Conservation (phyloP, 257 asterid species). For the Primulina eburnea region DNA sequence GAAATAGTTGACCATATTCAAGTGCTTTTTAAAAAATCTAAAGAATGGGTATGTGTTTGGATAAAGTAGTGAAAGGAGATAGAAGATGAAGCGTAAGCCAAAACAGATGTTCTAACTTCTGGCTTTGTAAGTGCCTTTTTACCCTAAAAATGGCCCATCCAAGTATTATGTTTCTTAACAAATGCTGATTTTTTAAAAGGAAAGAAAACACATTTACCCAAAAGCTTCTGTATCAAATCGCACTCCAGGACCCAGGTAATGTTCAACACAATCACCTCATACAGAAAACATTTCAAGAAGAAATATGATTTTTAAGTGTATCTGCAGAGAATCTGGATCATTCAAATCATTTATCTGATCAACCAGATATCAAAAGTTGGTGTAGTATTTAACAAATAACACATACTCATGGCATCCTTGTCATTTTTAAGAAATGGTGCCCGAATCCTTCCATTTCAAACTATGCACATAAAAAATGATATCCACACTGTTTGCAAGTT, state of each 20-base stretch:
- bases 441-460: not conserved
- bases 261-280: not conserved
- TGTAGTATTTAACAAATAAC: not conserved
- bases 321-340: not conserved
- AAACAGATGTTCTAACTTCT: not conserved
- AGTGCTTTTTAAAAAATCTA: not conserved
- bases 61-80: not conserved
- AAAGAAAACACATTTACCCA: not conserved
- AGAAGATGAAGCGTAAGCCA: not conserved
- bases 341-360: no score
- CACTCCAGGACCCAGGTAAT: not conserved
- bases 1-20: not conserved
- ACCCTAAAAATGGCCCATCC: not conserved
- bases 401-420: not conserved
- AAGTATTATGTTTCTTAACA: not conserved
- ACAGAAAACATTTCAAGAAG: not conserved
- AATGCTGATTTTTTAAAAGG: not conserved
- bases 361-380: no score
- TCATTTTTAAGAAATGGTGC: not conserved
- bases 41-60: not conserved
- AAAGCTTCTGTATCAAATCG: not conserved
- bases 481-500: not conserved
- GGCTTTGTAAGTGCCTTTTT: not conserved
- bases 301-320: not conserved
- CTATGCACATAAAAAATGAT: not conserved